Conservation (phyloP, 2,329 filamentous ascomycete genomes). For the Aspergillus bombycis region DNA sequence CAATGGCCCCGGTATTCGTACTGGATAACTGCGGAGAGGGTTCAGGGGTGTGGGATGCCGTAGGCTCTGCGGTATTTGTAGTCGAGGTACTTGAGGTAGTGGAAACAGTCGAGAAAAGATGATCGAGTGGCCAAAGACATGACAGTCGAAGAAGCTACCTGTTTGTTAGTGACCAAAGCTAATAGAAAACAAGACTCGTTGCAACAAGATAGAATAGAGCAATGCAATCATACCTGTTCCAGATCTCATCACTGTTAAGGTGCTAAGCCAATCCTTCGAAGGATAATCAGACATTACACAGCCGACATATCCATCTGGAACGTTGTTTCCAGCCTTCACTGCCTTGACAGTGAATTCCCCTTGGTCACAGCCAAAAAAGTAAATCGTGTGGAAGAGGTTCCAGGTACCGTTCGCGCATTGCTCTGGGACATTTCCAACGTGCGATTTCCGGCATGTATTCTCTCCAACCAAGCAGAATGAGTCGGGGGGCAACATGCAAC, state of each 20-base stretch:
- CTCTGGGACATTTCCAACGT: not conserved
- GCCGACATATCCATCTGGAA: not conserved
- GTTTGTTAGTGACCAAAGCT: not conserved
- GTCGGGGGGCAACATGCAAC: not conserved
- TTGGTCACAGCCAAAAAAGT: not conserved
- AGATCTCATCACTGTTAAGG: not conserved
- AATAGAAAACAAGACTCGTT: not conserved
- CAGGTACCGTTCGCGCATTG: not conserved
- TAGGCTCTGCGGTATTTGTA: not conserved
- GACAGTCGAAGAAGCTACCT: too few species aligned
- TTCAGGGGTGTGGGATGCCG: not conserved
- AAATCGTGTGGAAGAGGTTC: not conserved
- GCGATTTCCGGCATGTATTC: not conserved
- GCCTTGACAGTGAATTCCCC: not conserved
- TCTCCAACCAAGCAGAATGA: not conserved
- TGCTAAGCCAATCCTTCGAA: not conserved
- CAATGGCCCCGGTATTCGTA: not conserved
- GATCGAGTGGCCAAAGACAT: not conserved
- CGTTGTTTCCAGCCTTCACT: not conserved
- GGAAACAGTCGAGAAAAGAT: too few species aligned
- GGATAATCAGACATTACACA: not conserved
- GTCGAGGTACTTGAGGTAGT: not conserved
- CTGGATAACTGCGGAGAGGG: not conserved
- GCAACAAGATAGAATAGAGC: not conserved
- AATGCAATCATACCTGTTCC: not conserved